These are phyloP conservation scores for Aspergillus sp. DNA, from an alignment of 2,329 filamentous ascomycete genomes.

Conservation along the genomic window DNA sequence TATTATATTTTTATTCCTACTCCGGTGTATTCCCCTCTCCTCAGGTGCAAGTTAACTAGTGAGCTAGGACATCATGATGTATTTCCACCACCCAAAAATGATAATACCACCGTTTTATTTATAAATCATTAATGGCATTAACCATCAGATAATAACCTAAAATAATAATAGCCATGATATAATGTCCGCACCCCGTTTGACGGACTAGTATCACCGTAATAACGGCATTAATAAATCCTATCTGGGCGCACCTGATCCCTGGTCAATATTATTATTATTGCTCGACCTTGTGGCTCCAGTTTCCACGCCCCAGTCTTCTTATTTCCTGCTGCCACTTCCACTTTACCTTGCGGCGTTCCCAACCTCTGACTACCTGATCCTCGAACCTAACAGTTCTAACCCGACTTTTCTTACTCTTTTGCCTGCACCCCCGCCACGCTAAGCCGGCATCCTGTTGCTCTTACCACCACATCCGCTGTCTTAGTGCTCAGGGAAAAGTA, in stretches of 20 bases:
- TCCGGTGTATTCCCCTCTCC: too few relatives aligned
- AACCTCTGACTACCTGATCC: background rate
- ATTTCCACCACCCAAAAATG: background rate
- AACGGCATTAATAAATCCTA: background rate
- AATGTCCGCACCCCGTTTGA: background rate
- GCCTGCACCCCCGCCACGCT: conserved; percentile 21
- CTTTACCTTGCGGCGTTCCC: background rate
- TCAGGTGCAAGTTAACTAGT: too few relatives aligned
- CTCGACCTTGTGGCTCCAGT: background rate
- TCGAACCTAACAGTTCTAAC: background rate
- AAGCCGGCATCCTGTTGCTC: conserved; percentile 14
- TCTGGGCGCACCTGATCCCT: background rate
- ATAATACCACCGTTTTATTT: background rate
- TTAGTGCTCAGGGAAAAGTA: conserved; percentile 18
- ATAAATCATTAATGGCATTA: background rate
- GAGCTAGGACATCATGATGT: background rate
- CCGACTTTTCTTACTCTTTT: conserved; percentile 2
- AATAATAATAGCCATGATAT: background rate
- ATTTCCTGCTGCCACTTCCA: background rate
- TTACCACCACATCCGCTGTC: conserved; percentile 12
- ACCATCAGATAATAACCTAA: background rate
- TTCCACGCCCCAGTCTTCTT: background rate
- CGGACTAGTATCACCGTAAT: background rate
- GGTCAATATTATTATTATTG: background rate
- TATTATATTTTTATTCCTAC: background rate